A percentile compares a stretch with the other conserved stretches of the same genome.
Conservation (phyloP, 768 basidiomycete species). For the Trametes villosa region DNA sequence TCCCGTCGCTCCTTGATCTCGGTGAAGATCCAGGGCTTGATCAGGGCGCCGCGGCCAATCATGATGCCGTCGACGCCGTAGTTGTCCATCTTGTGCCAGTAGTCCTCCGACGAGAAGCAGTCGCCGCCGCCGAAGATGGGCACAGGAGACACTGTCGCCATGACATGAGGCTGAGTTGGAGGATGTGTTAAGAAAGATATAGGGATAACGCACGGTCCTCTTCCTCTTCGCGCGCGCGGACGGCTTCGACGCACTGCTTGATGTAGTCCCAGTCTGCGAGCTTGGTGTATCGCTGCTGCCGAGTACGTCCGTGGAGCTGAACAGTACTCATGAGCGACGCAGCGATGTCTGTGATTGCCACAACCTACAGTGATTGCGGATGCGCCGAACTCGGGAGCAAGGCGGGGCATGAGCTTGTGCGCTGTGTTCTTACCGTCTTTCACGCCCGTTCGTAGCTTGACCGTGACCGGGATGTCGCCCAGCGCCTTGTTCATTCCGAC, state of each 20-base stretch:
- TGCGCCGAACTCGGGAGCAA: slow-evolving; percentile 59
- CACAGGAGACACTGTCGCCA: slow-evolving; percentile 70
- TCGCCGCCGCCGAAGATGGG: slow-evolving; percentile 98
- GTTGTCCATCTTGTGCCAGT: slow-evolving; percentile 75
- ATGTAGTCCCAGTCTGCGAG: slow-evolving; percentile 96
- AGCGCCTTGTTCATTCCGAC: slow-evolving; percentile 90
- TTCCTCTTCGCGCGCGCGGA: slow-evolving; percentile 71
- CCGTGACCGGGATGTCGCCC: slow-evolving; percentile 89
- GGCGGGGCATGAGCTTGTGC: slow-evolving; percentile 88
- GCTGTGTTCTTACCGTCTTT: slow-evolving; percentile 85
- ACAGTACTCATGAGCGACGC: neutral
- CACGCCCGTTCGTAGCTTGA: slow-evolving; percentile 92
- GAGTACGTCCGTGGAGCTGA: slow-evolving; percentile 93
- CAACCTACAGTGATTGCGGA: slow-evolving; percentile 53
- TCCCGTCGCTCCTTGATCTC: slow-evolving; percentile 92
- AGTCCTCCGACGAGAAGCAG: slow-evolving; percentile 85
- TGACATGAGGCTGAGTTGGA: neutral
- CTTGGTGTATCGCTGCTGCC: slow-evolving; percentile 93
- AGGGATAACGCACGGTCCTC: slow-evolving; percentile 58
- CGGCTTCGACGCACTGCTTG: slow-evolving; percentile 80
- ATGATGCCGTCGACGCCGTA: slow-evolving; percentile 93
- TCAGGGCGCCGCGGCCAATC: slow-evolving; percentile 92
- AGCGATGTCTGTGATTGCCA: neutral
- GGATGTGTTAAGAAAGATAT: neutral
- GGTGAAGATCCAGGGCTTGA: slow-evolving; percentile 96